These are phyloP conservation scores for Prunus armeniaca DNA, from an alignment of 306 rosid genomes.

Conservation along the genomic window DNA sequence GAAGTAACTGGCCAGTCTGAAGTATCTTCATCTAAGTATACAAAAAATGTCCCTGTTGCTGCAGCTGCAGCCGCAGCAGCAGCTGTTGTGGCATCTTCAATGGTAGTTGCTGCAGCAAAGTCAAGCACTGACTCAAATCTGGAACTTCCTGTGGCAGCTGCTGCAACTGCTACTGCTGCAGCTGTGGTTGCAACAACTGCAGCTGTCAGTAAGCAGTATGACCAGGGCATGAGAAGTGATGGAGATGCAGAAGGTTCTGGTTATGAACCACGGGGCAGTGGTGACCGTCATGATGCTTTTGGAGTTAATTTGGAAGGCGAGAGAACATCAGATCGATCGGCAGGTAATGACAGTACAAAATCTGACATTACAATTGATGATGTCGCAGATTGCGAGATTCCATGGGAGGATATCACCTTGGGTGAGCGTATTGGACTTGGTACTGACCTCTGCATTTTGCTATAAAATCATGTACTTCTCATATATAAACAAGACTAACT, in stretches of 20 bases:
- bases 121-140: slow-evolving; percentile 59
- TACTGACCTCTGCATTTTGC: slow-evolving; percentile 45
- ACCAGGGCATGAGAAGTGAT: slow-evolving; percentile 62
- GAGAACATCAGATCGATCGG: slow-evolving; percentile 68
- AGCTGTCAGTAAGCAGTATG: slow-evolving; percentile 79
- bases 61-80: slow-evolving; percentile 92
- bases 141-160: slow-evolving; percentile 87
- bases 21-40: slow-evolving; percentile 52
- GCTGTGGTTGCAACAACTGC: slow-evolving; percentile 96
- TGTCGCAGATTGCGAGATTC: slow-evolving; percentile 90
- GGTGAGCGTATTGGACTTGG: slow-evolving; percentile 99
- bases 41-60: slow-evolving; percentile 76
- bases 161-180: slow-evolving; percentile 95
- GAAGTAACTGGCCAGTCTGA: slow-evolving; percentile 54
- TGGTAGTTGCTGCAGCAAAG: slow-evolving; percentile 84
- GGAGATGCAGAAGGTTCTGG: slow-evolving; percentile 53
- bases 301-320: slow-evolving; percentile 64
- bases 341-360: slow-evolving; percentile 64
- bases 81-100: slow-evolving; percentile 90
- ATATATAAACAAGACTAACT: slow-evolving; percentile 14
- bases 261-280: slow-evolving; percentile 56
- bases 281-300: slow-evolving; percentile 41
- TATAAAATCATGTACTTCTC: slow-evolving; percentile 25
- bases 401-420: slow-evolving; percentile 81
- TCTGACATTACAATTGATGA: slow-evolving; percentile 75